Evolutionary conservation across 2,329 filamentous ascomycete genomes (phyloP).

Genomic region (Aureobasidium leucospermi): DNA sequence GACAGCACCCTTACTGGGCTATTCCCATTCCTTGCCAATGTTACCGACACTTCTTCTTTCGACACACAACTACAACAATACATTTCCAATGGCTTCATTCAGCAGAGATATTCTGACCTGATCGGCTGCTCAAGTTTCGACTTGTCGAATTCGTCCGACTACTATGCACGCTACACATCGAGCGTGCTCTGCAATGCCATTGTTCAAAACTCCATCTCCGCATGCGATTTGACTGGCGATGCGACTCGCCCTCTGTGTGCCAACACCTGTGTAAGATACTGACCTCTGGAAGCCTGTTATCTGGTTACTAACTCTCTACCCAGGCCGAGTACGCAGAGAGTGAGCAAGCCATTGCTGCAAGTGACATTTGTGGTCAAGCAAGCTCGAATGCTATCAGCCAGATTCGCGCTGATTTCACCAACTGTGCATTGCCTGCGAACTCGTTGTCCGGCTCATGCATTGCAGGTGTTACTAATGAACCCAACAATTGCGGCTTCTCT

Average conservation of each 20-base stretch:
- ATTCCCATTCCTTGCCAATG: constrained; percentile 77
- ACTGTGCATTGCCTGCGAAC: constrained; percentile 75
- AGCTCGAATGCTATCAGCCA: constrained; percentile 56
- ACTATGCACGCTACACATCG: constrained; percentile 90
- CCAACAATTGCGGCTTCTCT: constrained; percentile 76
- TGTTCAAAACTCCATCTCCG: constrained; percentile 73
- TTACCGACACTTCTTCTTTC: constrained; percentile 69
- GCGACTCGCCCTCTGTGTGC: constrained; percentile 75
- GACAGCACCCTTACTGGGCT: constrained; percentile 48
- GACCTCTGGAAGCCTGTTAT: neutral
- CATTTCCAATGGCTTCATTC: constrained; percentile 66
- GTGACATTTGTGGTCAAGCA: constrained; percentile 62
- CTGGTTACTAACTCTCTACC: constrained; percentile 17
- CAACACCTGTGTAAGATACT: constrained; percentile 66
- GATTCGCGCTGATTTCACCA: constrained; percentile 86
- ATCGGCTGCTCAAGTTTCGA: constrained; percentile 76
- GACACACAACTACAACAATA: constrained; percentile 68
- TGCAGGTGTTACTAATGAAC: constrained; percentile 69
- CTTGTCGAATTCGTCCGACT: constrained; percentile 66
- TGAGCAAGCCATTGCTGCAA: constrained; percentile 75
- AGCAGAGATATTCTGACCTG: constrained; percentile 67
- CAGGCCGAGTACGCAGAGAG: constrained; percentile 78
- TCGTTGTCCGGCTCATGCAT: constrained; percentile 72
- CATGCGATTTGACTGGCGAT: constrained; percentile 59
- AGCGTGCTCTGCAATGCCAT: constrained; percentile 90